Base-by-base conservation (phyloP, 2,329 filamentous ascomycete genomes). In the Pseudodiploospora longispora region DNA sequence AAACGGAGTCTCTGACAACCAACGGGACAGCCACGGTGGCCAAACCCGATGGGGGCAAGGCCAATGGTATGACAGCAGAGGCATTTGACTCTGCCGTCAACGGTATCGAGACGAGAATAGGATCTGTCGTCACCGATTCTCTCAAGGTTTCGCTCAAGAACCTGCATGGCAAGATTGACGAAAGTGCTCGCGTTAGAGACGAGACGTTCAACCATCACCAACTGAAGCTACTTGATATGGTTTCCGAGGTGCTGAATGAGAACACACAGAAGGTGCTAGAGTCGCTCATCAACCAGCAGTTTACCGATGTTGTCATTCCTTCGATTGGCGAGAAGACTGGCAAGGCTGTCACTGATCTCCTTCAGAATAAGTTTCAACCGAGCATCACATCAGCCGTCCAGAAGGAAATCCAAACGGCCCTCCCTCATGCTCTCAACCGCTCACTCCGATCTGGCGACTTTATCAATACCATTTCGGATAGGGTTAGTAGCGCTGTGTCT, bases 241-340 rank as follows among this genome's bases (percentile, higher is more conserved):
- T 81, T 33, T 78, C 76, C 4, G 68, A 75, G 31, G 76, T 81
- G 31, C 68, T 84, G 39, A 80, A 77, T 50, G 71, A 75, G 48
- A 82, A 81, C 57, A 80, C 78, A 19, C 74, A 82, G 62, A 82
- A 85, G 55, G 86, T 87, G 27, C 74, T 96, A 33, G 74, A 81
- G 48, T 82, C 80, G 48, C 86, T 95, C 53, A 82, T 95, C 41
- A 78, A 80, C 38, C 75, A 81, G 39, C 85, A 85, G 61, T 87
- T 95, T 52, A 78, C 87, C 49, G 75, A 81, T 44, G 75, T 81
- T 10, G 79, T 96, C 37, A 71, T 95, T 42, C 91, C 93, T 8
- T 73, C 82, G 30, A 70, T 97, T 45, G 76, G 81, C 35, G 75
- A 82, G 41, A 72, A 82, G 36, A 80, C 86, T 10, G 74, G 78